These are phyloP conservation scores for Aspergillus sclerotialis DNA, from an alignment of 2,329 filamentous ascomycete genomes.

Conservation along the genomic window DNA sequence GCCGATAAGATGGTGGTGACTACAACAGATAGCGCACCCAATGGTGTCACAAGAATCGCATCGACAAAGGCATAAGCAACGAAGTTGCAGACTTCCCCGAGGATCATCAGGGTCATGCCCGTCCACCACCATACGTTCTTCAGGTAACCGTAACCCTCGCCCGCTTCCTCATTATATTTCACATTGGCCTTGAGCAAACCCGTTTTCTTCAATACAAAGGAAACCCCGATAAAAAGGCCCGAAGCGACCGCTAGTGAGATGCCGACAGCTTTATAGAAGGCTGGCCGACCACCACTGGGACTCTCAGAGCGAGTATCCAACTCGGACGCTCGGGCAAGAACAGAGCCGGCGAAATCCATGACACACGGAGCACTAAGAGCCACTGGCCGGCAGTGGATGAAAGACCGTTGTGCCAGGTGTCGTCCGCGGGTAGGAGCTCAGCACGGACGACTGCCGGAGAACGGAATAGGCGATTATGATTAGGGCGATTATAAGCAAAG, in stretches of 20 bases:
- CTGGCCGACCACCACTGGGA: slow-evolving; percentile 36
- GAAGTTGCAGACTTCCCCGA: slow-evolving; percentile 96
- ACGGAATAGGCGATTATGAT: too few species aligned
- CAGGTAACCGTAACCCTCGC: slow-evolving; percentile 94
- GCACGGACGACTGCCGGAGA: slow-evolving; percentile 13
- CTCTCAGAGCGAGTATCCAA: slow-evolving; percentile 12
- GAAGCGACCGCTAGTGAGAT: slow-evolving; percentile 80
- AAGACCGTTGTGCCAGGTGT: slow-evolving; percentile 8
- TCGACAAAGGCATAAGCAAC: slow-evolving; percentile 96
- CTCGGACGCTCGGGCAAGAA: slow-evolving; percentile 14
- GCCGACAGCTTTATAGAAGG: slow-evolving; percentile 75
- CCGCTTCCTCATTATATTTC: slow-evolving; percentile 92
- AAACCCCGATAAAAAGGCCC: slow-evolving; percentile 85
- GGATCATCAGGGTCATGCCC: slow-evolving; percentile 94
- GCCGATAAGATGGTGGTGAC: slow-evolving; percentile 85
- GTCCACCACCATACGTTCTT: slow-evolving; percentile 94
- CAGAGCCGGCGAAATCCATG: slow-evolving; percentile 39
- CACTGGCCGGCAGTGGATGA: slow-evolving; percentile 17
- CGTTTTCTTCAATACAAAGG: slow-evolving; percentile 92
- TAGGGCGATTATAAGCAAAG: background rate
- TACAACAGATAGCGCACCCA: slow-evolving; percentile 87
- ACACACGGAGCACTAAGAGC: slow-evolving; percentile 1
- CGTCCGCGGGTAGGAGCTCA: slow-evolving; percentile 16
- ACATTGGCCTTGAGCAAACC: slow-evolving; percentile 86
- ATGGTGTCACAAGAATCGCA: slow-evolving; percentile 86